These are phyloP conservation scores for Xylariaceae sp. DNA, from an alignment of 2,329 filamentous ascomycete genomes.

Conservation along the genomic window DNA sequence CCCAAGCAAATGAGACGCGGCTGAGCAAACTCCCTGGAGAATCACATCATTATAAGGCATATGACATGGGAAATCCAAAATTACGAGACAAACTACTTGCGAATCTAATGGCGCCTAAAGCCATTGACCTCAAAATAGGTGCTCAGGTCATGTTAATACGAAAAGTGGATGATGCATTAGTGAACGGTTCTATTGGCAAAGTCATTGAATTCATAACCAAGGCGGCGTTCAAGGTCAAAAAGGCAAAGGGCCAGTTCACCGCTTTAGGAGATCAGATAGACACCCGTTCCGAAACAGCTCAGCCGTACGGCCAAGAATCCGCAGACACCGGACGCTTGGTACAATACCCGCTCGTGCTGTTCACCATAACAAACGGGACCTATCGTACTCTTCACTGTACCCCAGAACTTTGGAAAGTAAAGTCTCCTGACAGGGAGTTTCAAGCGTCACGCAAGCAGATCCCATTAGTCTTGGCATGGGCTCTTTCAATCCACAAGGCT, in stretches of 20 bases:
- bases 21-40: conserved; percentile 75
- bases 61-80: conserved; percentile 75
- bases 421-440: conserved; percentile 92
- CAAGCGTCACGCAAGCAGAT: conserved; percentile 84
- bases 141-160: conserved; percentile 99
- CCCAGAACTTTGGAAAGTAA: conserved; percentile 93
- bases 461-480: conserved; percentile 94
- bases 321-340: conserved; percentile 55
- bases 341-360: conserved; percentile 84
- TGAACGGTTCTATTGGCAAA: conserved; percentile 92
- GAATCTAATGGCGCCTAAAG: conserved; percentile 92
- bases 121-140: conserved; percentile 82
- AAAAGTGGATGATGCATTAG: conserved; percentile 91
- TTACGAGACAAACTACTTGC: conserved; percentile 77
- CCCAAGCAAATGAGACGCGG: conserved; percentile 78
- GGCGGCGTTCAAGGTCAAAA: conserved; percentile 45
- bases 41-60: conserved; percentile 69
- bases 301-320: conserved; percentile 51
- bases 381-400: conserved; percentile 79
- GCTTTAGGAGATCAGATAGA: conserved; percentile 51
- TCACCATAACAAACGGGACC: conserved; percentile 78
- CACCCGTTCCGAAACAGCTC: conserved; percentile 58
- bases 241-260: conserved; percentile 41
- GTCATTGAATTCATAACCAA: conserved; percentile 76
- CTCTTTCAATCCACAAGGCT: conserved; percentile 95